Evolutionary conservation across 2,329 filamentous ascomycete genomes (phyloP).

Genomic region (Colletotrichum lentis): DNA sequence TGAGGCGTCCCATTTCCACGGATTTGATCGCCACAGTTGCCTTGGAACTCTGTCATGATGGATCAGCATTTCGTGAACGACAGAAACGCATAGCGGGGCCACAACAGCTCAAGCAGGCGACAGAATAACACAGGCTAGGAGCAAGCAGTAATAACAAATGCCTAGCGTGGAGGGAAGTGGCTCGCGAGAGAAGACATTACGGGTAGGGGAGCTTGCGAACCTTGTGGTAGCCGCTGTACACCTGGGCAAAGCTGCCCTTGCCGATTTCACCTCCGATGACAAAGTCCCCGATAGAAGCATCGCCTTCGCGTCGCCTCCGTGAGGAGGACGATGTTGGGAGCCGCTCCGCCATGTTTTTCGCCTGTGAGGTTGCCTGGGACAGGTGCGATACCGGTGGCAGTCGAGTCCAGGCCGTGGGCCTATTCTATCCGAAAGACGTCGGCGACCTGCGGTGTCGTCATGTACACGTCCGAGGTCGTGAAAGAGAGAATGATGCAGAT

Average conservation of each 20-base stretch:
- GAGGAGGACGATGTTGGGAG: constrained; percentile 49
- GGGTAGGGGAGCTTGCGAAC: constrained; percentile 59
- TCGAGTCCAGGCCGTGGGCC: constrained; percentile 27
- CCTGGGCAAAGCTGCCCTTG: constrained; percentile 96
- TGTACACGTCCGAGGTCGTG: constrained; percentile 48
- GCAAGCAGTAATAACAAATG: neutral
- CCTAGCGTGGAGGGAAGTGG: constrained; percentile 1
- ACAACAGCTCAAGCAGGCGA: neutral
- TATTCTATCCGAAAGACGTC: constrained; percentile 47
- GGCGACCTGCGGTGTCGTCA: constrained; percentile 49
- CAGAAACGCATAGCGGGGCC: constrained; percentile 14
- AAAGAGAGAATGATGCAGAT: neutral
- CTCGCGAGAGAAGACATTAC: constrained; percentile 23
- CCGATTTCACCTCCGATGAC: constrained; percentile 88
- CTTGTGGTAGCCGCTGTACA: constrained; percentile 86
- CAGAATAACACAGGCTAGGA: neutral
- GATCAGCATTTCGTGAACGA: constrained; percentile 11
- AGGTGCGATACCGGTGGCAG: constrained; percentile 45
- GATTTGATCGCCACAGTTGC: constrained; percentile 95
- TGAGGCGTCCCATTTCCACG: constrained; percentile 87
- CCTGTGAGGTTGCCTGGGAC: constrained; percentile 45
- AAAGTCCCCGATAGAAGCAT: constrained; percentile 72
- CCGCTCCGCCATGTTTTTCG: constrained; percentile 51
- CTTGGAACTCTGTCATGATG: constrained; percentile 69
- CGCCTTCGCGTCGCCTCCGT: constrained; percentile 44